phyloP scores from a whole-genome alignment of 108 stramenopile genomes.

The Pseudonitzschia multiseries region DNA sequence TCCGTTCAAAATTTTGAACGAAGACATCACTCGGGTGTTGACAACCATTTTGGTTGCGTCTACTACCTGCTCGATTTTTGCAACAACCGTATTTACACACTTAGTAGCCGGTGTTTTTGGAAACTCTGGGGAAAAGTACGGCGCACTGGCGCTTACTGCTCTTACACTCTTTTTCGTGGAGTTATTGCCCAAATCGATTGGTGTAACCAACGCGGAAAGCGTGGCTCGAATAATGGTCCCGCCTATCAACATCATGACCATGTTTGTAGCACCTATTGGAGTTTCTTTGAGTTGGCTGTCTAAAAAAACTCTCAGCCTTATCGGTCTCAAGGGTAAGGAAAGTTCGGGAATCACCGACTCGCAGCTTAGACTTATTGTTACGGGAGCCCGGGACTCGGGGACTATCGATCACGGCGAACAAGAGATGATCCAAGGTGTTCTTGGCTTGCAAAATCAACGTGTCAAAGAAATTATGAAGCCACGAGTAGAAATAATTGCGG shows the following conservation, averaged over 20 bases:
- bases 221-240: slow-evolving; percentile 92
- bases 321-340: slow-evolving; percentile 81
- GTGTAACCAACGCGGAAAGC: slow-evolving; percentile 92
- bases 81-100: slow-evolving; percentile 86
- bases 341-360: slow-evolving; percentile 85
- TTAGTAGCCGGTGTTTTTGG: slow-evolving; percentile 83
- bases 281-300: slow-evolving; percentile 79
- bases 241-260: slow-evolving; percentile 80
- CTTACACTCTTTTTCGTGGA: slow-evolving; percentile 96
- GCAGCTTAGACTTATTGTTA: slow-evolving; percentile 92
- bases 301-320: slow-evolving; percentile 72
- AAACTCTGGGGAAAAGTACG: slow-evolving; percentile 77
- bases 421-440: slow-evolving; percentile 96
- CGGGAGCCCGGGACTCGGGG: slow-evolving; percentile 90
- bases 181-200: slow-evolving; percentile 91
- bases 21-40: slow-evolving; percentile 93
- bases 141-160: slow-evolving; percentile 83
- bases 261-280: slow-evolving; percentile 85
- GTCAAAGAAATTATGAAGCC: slow-evolving; percentile 95
- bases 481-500: slow-evolving; percentile 92
- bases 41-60: slow-evolving; percentile 93
- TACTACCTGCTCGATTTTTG: slow-evolving; percentile 85
- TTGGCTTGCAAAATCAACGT: slow-evolving; percentile 90
- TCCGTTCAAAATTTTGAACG: slow-evolving; percentile 86
- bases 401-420: slow-evolving; percentile 95